phyloP scores from a whole-genome alignment of 108 stramenopile genomes.

The Schizochytrium sp. region DNA sequence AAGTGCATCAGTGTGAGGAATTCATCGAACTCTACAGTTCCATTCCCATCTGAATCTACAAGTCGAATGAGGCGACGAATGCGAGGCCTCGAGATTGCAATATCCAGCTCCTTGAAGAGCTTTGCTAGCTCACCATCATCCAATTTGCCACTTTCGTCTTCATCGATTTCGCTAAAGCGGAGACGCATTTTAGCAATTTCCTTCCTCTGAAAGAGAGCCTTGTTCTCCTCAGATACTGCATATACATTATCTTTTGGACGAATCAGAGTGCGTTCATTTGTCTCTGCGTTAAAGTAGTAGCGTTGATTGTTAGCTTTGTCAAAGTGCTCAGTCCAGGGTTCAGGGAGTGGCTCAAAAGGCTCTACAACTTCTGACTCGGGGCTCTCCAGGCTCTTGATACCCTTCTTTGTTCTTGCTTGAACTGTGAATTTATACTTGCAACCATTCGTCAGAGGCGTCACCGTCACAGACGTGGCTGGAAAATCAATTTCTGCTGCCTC shows the following conservation, averaged over 20 bases:
- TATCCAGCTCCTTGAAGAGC: conserved; percentile 40
- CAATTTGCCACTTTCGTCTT: background rate
- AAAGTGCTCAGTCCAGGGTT: conserved; percentile 60
- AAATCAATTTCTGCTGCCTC: conserved; percentile 1
- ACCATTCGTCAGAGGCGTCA: background rate
- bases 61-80: background rate
- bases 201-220: conserved; percentile 27
- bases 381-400: conserved; percentile 1
- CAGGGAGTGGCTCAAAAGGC: conserved; percentile 36
- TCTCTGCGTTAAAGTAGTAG: conserved; percentile 33
- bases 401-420: conserved; percentile 24
- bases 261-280: conserved; percentile 10
- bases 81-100: background rate
- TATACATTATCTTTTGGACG: background rate
- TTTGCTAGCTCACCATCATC: conserved; percentile 30
- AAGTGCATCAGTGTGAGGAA: conserved; percentile 24
- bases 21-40: conserved; percentile 25
- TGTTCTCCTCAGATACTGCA: conserved; percentile 26
- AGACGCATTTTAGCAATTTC: conserved; percentile 53
- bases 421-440: conserved; percentile 29
- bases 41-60: conserved; percentile 7
- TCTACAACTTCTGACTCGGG: background rate
- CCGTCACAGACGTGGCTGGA: conserved; percentile 19
- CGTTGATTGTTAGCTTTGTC: conserved; percentile 18
- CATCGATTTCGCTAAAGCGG: conserved; percentile 36